phyloP scores from a whole-genome alignment of 2,329 filamentous ascomycete species.

The Alternaria ethzedia region DNA sequence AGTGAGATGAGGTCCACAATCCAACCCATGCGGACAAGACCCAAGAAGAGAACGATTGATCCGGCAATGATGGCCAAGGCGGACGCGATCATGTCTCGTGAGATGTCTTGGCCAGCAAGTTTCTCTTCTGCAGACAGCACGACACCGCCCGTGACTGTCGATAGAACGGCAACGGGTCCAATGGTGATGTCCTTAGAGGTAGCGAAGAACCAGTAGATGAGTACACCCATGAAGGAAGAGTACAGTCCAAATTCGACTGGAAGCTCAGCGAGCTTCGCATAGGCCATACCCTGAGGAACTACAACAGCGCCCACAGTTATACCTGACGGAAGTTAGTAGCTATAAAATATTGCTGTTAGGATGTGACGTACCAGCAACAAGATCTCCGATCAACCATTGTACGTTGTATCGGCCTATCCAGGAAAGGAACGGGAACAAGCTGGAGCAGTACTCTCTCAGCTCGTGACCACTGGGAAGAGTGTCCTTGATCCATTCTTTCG shows the following conservation, averaged over 20 bases:
- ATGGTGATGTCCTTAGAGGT: conserved; percentile 99
- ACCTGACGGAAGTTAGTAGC: conserved; percentile 51
- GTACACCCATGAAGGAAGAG: conserved; percentile 93
- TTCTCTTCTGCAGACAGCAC: conserved; percentile 66
- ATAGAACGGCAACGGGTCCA: conserved; percentile 93
- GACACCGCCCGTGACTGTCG: conserved; percentile 84
- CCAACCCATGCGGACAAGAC: conserved; percentile 82
- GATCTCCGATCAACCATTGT: conserved; percentile 86
- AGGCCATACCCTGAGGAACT: conserved; percentile 95
- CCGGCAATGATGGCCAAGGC: conserved; percentile 81
- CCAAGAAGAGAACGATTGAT: conserved; percentile 79
- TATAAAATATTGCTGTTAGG: neutral
- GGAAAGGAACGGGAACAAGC: conserved; percentile 84
- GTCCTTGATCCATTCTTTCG: conserved; percentile 72
- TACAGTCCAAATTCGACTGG: conserved; percentile 84
- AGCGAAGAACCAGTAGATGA: conserved; percentile 97
- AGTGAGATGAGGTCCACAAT: conserved; percentile 94
- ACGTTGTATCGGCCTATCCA: conserved; percentile 91
- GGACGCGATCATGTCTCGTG: conserved; percentile 53
- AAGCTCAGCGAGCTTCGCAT: conserved; percentile 81
- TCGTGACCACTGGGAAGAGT: conserved; percentile 66
- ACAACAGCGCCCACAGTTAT: conserved; percentile 79
- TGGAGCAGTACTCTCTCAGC: conserved; percentile 66
- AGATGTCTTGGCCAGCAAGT: conserved; percentile 43
- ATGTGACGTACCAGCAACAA: conserved; percentile 76